Conservation (phyloP, 2,329 filamentous ascomycete genomes). For the Emericellopsis atlantica region DNA sequence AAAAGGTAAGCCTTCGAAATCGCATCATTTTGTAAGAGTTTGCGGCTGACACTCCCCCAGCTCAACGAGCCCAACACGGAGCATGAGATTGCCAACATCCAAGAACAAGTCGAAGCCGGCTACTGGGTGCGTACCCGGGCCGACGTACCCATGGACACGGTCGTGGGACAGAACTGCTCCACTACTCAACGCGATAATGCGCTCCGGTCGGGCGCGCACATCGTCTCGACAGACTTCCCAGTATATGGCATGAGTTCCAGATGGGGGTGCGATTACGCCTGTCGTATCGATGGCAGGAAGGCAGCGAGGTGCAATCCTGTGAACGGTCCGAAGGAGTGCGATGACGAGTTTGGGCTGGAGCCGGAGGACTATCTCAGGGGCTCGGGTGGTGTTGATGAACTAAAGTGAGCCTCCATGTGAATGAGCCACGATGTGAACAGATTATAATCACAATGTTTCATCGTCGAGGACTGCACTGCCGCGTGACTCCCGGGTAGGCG, state of each 20-base stretch:
- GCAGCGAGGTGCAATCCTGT: conserved; percentile 19
- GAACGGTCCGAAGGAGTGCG: conserved; percentile 7
- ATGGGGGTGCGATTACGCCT: conserved; percentile 31
- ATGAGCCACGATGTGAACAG: no score
- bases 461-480: no score
- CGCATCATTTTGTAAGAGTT: neutral
- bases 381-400: neutral
- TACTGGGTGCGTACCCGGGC: conserved; percentile 36
- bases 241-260: conserved; percentile 29
- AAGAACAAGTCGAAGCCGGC: conserved; percentile 26
- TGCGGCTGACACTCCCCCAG: conserved; percentile 8
- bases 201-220: conserved; percentile 31
- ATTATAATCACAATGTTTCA: no score
- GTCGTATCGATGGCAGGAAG: conserved; percentile 8
- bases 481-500: no score
- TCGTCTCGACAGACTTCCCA: conserved; percentile 36
- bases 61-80: conserved; percentile 26
- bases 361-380: conserved; percentile 6
- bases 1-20: conserved; percentile 15
- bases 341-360: conserved; percentile 7
- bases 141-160: conserved; percentile 29
- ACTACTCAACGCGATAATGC: conserved; percentile 26
- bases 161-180: conserved; percentile 21
- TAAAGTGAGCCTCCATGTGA: neutral
- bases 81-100: conserved; percentile 23